Conservation (phyloP, 495 filamentous ascomycete species). For the Talaromyces liani region DNA sequence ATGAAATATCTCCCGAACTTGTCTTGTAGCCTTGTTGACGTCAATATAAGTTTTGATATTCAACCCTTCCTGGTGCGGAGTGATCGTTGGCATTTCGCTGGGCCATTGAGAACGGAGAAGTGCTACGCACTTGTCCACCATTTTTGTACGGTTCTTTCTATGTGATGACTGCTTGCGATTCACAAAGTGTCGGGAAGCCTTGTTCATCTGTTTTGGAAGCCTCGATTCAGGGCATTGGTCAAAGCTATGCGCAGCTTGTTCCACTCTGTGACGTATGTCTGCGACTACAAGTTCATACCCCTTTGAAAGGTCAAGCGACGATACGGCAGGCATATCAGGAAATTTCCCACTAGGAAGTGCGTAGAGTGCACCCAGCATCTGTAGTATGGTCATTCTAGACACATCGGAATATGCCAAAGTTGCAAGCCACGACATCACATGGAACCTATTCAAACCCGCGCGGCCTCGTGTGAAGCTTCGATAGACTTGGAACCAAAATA, state of each 20-base stretch:
- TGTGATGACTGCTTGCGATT: constrained; percentile 3
- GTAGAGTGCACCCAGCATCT: constrained; percentile 30
- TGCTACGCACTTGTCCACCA: too few species aligned
- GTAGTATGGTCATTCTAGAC: constrained; percentile 23
- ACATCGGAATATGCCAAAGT: constrained; percentile 26
- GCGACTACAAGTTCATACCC: not conserved
- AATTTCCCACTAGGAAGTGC: constrained; percentile 14
- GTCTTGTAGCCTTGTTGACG: not conserved
- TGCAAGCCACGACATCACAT: constrained; percentile 39
- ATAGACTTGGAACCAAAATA: too few species aligned
- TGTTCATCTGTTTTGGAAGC: not conserved
- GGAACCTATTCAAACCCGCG: constrained; percentile 19
- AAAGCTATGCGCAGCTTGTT: not conserved
- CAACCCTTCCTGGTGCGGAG: too few species aligned
- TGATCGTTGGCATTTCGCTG: not conserved
- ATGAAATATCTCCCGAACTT: not conserved
- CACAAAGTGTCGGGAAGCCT: not conserved
- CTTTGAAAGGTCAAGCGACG: constrained; percentile 3
- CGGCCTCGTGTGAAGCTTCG: too few species aligned
- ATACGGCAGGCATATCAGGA: constrained; percentile 9
- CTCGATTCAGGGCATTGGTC: not conserved
- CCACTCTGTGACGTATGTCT: too few species aligned
- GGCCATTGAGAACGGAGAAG: not conserved
- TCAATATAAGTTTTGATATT: too few species aligned
- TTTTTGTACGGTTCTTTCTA: not conserved